Conservation (phyloP, 192 early-diverging fungal genomes). For the Thoreauomyces humboldtii region DNA sequence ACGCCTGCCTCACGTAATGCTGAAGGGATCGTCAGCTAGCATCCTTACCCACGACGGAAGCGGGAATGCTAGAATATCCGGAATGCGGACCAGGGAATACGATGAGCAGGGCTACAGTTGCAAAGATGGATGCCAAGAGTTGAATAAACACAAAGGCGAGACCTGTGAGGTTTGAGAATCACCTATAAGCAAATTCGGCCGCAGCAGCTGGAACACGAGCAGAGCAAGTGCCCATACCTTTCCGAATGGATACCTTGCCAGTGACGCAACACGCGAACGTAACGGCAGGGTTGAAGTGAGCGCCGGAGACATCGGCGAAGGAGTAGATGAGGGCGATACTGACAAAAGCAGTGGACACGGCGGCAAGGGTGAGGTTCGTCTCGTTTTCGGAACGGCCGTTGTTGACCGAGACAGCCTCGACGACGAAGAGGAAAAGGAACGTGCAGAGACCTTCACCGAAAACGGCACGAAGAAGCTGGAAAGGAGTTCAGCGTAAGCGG, state of each 20-base stretch:
- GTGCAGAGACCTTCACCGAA: slow-evolving; percentile 59
- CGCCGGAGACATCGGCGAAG: slow-evolving; percentile 65
- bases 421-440: slow-evolving; percentile 61
- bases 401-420: slow-evolving; percentile 52
- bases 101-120: slow-evolving; percentile 46
- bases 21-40: no score
- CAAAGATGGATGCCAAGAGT: slow-evolving; percentile 47
- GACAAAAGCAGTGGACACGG: slow-evolving; percentile 50
- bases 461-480: slow-evolving; percentile 53
- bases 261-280: slow-evolving; percentile 59
- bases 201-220: no score
- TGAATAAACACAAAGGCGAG: slow-evolving; percentile 58
- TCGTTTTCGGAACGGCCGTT: slow-evolving; percentile 49
- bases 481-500: no score
- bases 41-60: slow-evolving; percentile 38
- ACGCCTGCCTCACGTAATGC: no score
- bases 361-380: slow-evolving; percentile 49
- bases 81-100: slow-evolving; percentile 51
- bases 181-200: neutral
- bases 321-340: slow-evolving; percentile 59
- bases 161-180: slow-evolving; percentile 26
- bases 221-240: no score
- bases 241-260: slow-evolving; percentile 53
- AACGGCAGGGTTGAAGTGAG: slow-evolving; percentile 66
- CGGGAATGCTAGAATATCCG: slow-evolving; percentile 35